These are phyloP conservation scores for Volvariella volvacea DNA, from an alignment of 1,284 basidiomycete genomes.

Conservation along the genomic window DNA sequence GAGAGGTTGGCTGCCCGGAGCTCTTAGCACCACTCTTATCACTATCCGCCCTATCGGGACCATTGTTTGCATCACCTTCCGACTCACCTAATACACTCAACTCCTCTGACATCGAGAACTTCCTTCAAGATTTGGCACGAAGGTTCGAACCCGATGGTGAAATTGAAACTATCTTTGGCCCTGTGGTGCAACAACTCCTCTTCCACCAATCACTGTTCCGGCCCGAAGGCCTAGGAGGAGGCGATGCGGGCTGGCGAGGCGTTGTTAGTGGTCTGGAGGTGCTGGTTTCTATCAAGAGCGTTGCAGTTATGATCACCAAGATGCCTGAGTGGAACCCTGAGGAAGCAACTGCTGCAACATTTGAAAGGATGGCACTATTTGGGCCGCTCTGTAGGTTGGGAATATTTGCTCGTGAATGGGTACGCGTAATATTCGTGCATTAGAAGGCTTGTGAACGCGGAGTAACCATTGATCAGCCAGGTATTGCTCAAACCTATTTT, in stretches of 20 bases:
- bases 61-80: constrained; percentile 45
- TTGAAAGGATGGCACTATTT: constrained; percentile 64
- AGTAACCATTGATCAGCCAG: constrained; percentile 46
- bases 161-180: constrained; percentile 47
- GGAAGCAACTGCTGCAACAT: constrained; percentile 47
- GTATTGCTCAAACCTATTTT: constrained; percentile 76
- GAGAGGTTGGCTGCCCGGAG: constrained; percentile 68
- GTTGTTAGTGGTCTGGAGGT: constrained; percentile 79
- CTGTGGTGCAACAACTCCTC: constrained; percentile 52
- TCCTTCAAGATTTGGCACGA: constrained; percentile 64
- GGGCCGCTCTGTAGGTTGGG: constrained; percentile 80
- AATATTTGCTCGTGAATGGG: constrained; percentile 85
- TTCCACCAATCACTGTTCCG: constrained; percentile 57
- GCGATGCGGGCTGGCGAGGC: constrained; percentile 79
- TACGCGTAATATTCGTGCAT: constrained; percentile 30
- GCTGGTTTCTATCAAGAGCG: constrained; percentile 75
- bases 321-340: constrained; percentile 69
- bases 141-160: constrained; percentile 63
- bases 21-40: constrained; percentile 73
- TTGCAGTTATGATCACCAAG: constrained; percentile 74
- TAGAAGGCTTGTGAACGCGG: not conserved
- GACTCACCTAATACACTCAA: constrained; percentile 33
- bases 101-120: constrained; percentile 58
- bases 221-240: constrained; percentile 61
- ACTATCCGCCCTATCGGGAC: constrained; percentile 55